phyloP scores from a whole-genome alignment of 192 early-diverging fungal species.

The Linnemannia hyalina region DNA sequence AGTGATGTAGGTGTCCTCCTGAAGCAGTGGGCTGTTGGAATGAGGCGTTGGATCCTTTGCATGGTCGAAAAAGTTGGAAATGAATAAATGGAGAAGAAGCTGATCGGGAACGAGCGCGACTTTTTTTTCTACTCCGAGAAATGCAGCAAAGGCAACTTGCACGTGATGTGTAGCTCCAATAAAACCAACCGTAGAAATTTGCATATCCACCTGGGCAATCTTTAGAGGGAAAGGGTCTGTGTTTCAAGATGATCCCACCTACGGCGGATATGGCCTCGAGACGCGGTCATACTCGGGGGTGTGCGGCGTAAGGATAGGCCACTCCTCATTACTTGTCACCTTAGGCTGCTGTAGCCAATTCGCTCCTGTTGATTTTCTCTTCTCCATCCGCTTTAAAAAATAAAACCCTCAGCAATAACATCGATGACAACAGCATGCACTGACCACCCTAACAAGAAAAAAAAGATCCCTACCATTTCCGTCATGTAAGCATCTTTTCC shows the following conservation, averaged over 20 bases:
- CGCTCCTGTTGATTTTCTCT: no score
- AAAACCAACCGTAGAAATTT: no score
- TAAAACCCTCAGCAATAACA: no score
- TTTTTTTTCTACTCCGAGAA: background rate
- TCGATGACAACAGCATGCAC: background rate
- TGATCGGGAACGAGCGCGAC: background rate
- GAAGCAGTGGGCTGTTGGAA: slow-evolving; percentile 8
- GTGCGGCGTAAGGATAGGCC: no score
- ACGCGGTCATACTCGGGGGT: no score
- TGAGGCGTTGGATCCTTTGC: slow-evolving; percentile 25
- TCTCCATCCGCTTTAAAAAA: no score
- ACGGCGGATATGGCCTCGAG: no score
- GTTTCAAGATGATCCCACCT: no score
- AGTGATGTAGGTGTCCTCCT: background rate
- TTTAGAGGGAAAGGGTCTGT: no score
- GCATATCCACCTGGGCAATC: no score
- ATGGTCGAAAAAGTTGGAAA: slow-evolving; percentile 9
- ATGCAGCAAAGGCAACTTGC: background rate
- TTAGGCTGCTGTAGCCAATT: no score
- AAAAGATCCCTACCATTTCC: background rate
- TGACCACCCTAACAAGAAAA: background rate
- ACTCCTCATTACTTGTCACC: no score
- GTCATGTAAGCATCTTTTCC: background rate
- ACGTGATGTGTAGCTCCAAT: background rate
- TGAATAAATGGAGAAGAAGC: slow-evolving; percentile 3